A percentile compares a stretch with the other conserved stretches of the same genome.
Conservation (phyloP, 176 grass and related monocot genomes). For the Zoysia pacifica region DNA sequence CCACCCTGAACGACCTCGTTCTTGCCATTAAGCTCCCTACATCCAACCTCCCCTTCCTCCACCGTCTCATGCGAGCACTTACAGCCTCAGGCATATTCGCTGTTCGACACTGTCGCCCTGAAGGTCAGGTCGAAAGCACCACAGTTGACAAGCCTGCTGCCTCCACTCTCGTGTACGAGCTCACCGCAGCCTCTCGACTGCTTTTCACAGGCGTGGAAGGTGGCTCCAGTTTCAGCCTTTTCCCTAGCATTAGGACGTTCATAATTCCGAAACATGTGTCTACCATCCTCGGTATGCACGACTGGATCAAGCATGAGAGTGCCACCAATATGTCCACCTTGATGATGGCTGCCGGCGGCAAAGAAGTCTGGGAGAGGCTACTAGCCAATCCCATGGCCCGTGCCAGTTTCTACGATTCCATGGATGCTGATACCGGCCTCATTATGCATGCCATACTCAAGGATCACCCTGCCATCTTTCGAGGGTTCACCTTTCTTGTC, state of each 20-base stretch:
- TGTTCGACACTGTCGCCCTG: neutral
- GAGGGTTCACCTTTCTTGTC: neutral
- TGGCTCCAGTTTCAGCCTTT: neutral
- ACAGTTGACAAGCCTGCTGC: too few species aligned
- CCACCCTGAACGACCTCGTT: neutral
- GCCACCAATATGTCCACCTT: neutral
- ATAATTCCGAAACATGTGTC: neutral
- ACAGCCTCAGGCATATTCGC: neutral
- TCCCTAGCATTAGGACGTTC: neutral
- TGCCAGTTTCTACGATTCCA: neutral
- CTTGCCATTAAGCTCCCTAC: neutral
- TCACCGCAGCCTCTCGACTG: neutral
- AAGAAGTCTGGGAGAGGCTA: neutral
- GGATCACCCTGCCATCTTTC: neutral
- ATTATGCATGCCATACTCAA: neutral
- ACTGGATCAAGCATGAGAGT: neutral
- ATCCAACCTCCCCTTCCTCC: neutral
- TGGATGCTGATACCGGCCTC: neutral
- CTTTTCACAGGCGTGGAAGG: neutral
- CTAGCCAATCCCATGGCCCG: neutral
- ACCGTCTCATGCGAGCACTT: neutral
- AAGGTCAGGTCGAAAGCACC: too few species aligned
- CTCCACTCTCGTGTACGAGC: too few species aligned
- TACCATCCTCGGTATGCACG: neutral
- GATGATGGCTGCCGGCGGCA: neutral